These are phyloP conservation scores for Leccinum uliginosum DNA, from an alignment of 768 basidiomycete genomes.

Conservation along the genomic window DNA sequence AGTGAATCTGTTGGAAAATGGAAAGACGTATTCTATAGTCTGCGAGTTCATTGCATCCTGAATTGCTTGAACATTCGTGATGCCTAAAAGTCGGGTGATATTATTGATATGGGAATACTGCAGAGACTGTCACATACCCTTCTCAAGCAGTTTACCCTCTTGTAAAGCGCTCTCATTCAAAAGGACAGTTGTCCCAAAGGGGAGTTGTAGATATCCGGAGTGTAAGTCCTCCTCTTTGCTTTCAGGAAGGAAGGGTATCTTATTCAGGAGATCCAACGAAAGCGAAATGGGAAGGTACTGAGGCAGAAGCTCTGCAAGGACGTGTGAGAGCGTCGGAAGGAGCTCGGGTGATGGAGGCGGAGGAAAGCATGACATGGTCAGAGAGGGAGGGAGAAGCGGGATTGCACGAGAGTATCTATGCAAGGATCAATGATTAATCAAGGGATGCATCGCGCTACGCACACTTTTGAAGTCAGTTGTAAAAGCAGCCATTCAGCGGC, in stretches of 20 bases:
- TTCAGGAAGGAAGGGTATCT: constrained; percentile 54
- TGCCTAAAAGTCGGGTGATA: constrained; percentile 36
- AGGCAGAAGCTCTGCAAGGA: constrained; percentile 59
- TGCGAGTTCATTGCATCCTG: constrained; percentile 65
- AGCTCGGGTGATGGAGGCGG: constrained; percentile 29
- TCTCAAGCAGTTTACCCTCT: constrained; percentile 63
- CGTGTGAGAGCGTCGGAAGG: constrained; percentile 46
- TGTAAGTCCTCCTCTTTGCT: constrained; percentile 69
- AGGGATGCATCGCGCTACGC: constrained; percentile 24
- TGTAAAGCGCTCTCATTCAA: constrained; percentile 63
- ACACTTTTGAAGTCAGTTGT: constrained; percentile 59
- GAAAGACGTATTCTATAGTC: constrained; percentile 69
- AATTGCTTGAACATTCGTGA: constrained; percentile 57
- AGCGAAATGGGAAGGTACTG: constrained; percentile 52
- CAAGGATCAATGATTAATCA: constrained; percentile 1
- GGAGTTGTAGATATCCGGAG: constrained; percentile 70
- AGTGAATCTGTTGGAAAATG: constrained; percentile 59
- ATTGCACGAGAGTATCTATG: constrained; percentile 63
- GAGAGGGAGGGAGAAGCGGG: constrained; percentile 60
- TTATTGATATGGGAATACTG: not conserved
- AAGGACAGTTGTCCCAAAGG: constrained; percentile 53
- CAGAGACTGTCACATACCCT: constrained; percentile 24
- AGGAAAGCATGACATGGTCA: constrained; percentile 64
- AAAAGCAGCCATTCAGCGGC: constrained; percentile 77
- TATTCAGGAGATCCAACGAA: constrained; percentile 60